phyloP scores from a whole-genome alignment of 768 basidiomycete species.

The Mycena floridula region DNA sequence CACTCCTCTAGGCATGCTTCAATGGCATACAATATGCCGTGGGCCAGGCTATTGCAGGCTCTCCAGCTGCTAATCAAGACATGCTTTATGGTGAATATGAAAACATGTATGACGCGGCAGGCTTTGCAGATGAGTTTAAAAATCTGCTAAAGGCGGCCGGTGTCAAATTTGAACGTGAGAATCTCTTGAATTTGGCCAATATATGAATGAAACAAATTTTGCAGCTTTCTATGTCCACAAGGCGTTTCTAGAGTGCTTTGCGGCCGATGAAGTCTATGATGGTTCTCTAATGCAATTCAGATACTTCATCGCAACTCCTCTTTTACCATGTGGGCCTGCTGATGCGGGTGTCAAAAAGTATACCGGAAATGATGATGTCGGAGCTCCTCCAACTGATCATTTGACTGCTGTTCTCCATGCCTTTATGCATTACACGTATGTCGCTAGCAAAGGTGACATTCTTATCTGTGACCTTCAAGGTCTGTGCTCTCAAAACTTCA shows the following conservation, averaged over 20 bases:
- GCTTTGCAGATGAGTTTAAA: neutral
- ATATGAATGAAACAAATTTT: neutral
- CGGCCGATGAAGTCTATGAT: neutral
- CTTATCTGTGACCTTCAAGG: slow-evolving; percentile 1
- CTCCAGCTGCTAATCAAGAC: neutral
- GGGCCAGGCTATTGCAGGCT: neutral
- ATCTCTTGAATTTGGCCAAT: neutral
- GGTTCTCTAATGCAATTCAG: neutral
- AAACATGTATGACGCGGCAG: neutral
- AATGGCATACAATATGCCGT: slow-evolving; percentile 1
- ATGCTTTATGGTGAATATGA: neutral
- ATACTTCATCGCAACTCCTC: neutral
- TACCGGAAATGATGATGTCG: slow-evolving; percentile 2
- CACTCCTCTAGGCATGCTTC: slow-evolving; percentile 1
- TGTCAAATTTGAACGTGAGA: neutral
- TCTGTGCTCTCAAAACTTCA: neutral
- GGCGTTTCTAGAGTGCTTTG: neutral
- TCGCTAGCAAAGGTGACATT: neutral
- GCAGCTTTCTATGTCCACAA: neutral
- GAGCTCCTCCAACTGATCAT: neutral
- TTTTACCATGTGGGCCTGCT: slow-evolving; percentile 1
- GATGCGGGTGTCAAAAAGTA: neutral
- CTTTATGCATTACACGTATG: slow-evolving; percentile 1
- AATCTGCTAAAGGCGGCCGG: neutral
- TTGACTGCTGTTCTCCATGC: neutral